Base-by-base conservation (phyloP, 768 basidiomycete species). In the Sporobolomyces phaffii region DNA sequence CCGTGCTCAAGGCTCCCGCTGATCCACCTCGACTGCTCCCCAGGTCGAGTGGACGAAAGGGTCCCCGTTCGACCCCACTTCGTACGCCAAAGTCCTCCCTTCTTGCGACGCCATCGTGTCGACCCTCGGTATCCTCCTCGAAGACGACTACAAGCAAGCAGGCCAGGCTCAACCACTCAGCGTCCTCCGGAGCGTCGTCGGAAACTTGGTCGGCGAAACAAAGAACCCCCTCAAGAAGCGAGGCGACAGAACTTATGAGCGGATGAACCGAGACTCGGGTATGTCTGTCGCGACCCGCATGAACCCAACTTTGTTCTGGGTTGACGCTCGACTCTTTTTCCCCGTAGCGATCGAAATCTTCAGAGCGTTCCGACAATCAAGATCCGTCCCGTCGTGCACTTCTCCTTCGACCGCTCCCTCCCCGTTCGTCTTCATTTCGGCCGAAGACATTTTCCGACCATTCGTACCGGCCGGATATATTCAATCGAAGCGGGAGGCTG, bases 401-500 rank as follows among this genome's bases (percentile, higher is more conserved):
- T 92, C 63, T 4, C 31, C 26, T 13, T 56, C 63, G 34, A 22
- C 40, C 48, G 83, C 86, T 60, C 83, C 86, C n/a, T 64, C 74
- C 15, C 75, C 80, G 2, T 98, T 99, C 78, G 83, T 98, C 44
- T 98, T 89, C 79, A 81, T 99, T 62, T 99, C 96, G 53, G 96
- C 96, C 9, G 94, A 94, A 75, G 91, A 93, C 76, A 84, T 94
- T 51, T 91, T 86, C 78, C 85, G 90, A 18, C 96, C 94, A 31
- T 74, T 94, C 73, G 84, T 98, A 54, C 85, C 92, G 33, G 81
- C 84, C 0, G 80, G 88, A 40, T 99, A 99, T 79, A 91, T 98
- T 73, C 83, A 87, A 75, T 88, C 90, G n/a, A 99, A 99, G 79
- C 85, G 93, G 24, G 85, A 91, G 73, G 91, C 96, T 11, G 96